A percentile compares a stretch with the other conserved stretches of the same genome.
These are phyloP conservation scores for Coprinellus aureogranulatus DNA, from an alignment of 768 basidiomycete species.

Conservation along the genomic window DNA sequence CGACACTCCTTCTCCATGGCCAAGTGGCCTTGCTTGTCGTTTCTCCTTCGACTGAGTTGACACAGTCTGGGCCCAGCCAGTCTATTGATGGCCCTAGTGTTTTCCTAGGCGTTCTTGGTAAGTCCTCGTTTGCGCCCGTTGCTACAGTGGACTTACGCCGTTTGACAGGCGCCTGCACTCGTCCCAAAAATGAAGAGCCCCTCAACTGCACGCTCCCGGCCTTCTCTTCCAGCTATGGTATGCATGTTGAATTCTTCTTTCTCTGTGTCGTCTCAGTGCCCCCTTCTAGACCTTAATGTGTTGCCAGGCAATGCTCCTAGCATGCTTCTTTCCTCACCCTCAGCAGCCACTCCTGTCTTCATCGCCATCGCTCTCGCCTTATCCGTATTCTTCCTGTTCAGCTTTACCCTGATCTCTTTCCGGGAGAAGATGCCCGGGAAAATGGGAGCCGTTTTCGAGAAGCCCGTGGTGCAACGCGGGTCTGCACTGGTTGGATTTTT, in stretches of 20 bases:
- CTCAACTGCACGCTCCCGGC: conserved; percentile 57
- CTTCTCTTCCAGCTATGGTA: conserved; percentile 63
- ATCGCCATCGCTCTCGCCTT: conserved; percentile 60
- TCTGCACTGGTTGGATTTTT: conserved; percentile 76
- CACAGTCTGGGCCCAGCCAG: conserved; percentile 27
- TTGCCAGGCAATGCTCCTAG: conserved; percentile 57
- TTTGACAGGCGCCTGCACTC: conserved; percentile 66
- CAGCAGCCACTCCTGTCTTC: conserved; percentile 58
- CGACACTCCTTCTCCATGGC: conserved; percentile 54
- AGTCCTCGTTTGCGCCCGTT: conserved; percentile 9
- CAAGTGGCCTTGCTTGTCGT: conserved; percentile 67
- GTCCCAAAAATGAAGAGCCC: conserved; percentile 42
- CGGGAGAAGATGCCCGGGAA: conserved; percentile 61
- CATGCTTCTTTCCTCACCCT: conserved; percentile 57
- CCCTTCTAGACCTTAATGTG: conserved; percentile 58
- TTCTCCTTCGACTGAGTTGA: conserved; percentile 46
- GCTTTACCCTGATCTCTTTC: conserved; percentile 64
- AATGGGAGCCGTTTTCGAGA: conserved; percentile 48
- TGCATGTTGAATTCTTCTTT: conserved; percentile 2
- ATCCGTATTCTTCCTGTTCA: conserved; percentile 60
- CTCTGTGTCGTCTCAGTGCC: not conserved
- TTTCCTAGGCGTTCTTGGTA: conserved; percentile 66
- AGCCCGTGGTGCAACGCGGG: conserved; percentile 52
- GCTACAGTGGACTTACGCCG: not conserved
- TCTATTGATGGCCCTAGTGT: conserved; percentile 66